Conservation (phyloP, 2,329 filamentous ascomycete genomes). For the Stagonosporopsis chrysanthemi region DNA sequence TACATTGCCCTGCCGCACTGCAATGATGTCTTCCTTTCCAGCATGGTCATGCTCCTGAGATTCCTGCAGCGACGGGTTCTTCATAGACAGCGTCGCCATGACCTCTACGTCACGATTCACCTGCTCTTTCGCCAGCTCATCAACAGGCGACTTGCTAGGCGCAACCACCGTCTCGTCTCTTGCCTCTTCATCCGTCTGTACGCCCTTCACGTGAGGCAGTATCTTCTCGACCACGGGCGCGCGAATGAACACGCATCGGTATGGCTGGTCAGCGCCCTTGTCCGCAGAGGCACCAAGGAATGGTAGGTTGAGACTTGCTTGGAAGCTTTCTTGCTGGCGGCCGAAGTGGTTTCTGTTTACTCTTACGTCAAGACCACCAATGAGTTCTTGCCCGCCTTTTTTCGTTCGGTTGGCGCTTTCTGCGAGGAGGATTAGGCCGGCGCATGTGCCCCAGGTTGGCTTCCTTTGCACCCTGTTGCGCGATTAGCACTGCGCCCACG, state of each 20-base stretch:
- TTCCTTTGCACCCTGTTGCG: conserved; percentile 70
- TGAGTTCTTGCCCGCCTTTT: conserved; percentile 88
- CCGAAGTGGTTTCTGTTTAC: conserved; percentile 97
- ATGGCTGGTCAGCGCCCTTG: conserved; percentile 57
- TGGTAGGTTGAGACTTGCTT: conserved; percentile 74
- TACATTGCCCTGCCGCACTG: conserved; percentile 88
- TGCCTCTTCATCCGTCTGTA: conserved; percentile 59
- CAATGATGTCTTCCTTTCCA: conserved; percentile 74
- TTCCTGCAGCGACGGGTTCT: conserved; percentile 58
- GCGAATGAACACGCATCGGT: conserved; percentile 89
- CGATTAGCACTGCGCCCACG: conserved; percentile 1
- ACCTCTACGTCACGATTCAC: conserved; percentile 63
- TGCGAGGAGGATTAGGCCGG: conserved; percentile 88
- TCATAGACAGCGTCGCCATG: conserved; percentile 63
- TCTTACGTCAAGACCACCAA: conserved; percentile 88
- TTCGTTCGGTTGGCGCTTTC: conserved; percentile 89
- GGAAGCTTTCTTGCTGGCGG: conserved; percentile 89
- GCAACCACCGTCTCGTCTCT: conserved; percentile 64
- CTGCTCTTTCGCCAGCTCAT: conserved; percentile 54
- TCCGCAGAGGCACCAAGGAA: conserved; percentile 63
- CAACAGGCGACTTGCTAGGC: conserved; percentile 60
- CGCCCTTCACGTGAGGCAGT: conserved; percentile 60
- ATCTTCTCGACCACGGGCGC: conserved; percentile 92
- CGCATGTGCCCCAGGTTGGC: conserved; percentile 95
- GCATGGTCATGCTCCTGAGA: conserved; percentile 54